Conservation (phyloP, 2,329 filamentous ascomycete species). For the Arthroderma uncinatum region DNA sequence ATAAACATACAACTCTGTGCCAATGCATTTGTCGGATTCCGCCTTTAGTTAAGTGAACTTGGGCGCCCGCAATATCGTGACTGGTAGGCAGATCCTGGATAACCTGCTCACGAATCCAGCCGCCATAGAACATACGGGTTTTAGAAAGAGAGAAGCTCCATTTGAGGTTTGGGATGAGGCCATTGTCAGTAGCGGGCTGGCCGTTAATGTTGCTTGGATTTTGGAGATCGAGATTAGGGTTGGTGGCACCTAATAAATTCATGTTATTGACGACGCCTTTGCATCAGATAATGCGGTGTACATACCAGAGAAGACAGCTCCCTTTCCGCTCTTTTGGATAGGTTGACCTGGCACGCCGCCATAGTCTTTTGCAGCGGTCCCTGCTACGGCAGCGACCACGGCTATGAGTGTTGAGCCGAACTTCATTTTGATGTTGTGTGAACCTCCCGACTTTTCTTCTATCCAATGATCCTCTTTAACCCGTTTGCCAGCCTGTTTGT, state of each 20-base stretch:
- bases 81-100: conserved; percentile 55
- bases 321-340: conserved; percentile 44
- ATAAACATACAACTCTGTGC: conserved; percentile 49
- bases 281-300: no score
- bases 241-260: conserved; percentile 51
- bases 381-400: conserved; percentile 7
- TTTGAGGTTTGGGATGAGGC: conserved; percentile 55
- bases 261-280: conserved; percentile 3
- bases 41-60: conserved; percentile 57
- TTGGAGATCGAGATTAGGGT: conserved; percentile 48
- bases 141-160: conserved; percentile 60
- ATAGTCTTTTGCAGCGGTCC: conserved; percentile 3
- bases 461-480: not conserved
- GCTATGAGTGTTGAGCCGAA: conserved; percentile 6
- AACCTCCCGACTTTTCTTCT: not conserved
- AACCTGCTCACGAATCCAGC: conserved; percentile 57
- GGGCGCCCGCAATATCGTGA: conserved; percentile 55
- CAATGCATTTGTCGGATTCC: conserved; percentile 56
- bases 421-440: conserved; percentile 11
- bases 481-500: not conserved
- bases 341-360: conserved; percentile 45
- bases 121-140: conserved; percentile 50
- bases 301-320: conserved; percentile 47
- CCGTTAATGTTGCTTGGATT: conserved; percentile 54
- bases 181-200: conserved; percentile 48